Conservation (phyloP, 2,329 filamentous ascomycete genomes). For the Ilyonectria robusta region DNA sequence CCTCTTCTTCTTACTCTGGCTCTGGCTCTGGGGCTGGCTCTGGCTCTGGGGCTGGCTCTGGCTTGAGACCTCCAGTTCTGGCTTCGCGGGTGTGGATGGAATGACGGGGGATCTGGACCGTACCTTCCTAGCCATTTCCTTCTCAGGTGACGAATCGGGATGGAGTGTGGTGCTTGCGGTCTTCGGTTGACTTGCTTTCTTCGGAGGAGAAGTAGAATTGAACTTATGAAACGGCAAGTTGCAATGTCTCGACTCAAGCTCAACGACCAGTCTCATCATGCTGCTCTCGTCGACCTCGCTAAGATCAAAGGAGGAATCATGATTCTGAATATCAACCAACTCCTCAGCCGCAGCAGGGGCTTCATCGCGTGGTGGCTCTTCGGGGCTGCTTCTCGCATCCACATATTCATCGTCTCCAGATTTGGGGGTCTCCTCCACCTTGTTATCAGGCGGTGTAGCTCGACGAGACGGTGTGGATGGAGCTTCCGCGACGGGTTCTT, state of each 20-base stretch:
- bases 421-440: slow-evolving; percentile 55
- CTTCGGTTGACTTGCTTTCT: slow-evolving; percentile 20
- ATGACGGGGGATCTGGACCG: slow-evolving; percentile 35
- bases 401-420: slow-evolving; percentile 64
- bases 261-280: slow-evolving; percentile 64
- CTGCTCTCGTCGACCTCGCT: slow-evolving; percentile 64
- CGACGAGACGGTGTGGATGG: slow-evolving; percentile 33
- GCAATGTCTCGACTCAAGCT: slow-evolving; percentile 61
- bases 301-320: slow-evolving; percentile 56
- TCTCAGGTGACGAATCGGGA: slow-evolving; percentile 37
- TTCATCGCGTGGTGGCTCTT: slow-evolving; percentile 37
- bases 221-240: slow-evolving; percentile 42
- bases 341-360: slow-evolving; percentile 15
- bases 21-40: slow-evolving; percentile 15
- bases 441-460: slow-evolving; percentile 34
- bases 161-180: slow-evolving; percentile 43
- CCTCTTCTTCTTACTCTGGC: slow-evolving; percentile 51
- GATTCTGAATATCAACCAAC: slow-evolving; percentile 30
- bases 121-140: slow-evolving; percentile 30
- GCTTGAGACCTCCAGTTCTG: slow-evolving; percentile 24
- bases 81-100: slow-evolving; percentile 44
- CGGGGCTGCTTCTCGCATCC: slow-evolving; percentile 64
- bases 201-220: slow-evolving; percentile 36
- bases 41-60: slow-evolving; percentile 23
- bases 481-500: slow-evolving; percentile 12